Evolutionary conservation across 345 rosid genomes (phyloP).

Genomic region (Brassica napus): Da-Ae NC_063440.1:1775501-1776000

Average conservation of each 20-base stretch:
- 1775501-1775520: neutral
- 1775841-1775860: slow-evolving; percentile 75
- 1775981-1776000: slow-evolving; percentile 72
- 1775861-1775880: slow-evolving; percentile 86
- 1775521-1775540: neutral
- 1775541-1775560: slow-evolving; percentile 3
- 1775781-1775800: slow-evolving; percentile 64
- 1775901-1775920: slow-evolving; percentile 79
- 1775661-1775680: neutral
- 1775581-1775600: neutral
- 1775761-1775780: slow-evolving; percentile 89
- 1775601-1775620: neutral
- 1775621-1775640: neutral
- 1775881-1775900: slow-evolving; percentile 83
- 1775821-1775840: slow-evolving; percentile 89
- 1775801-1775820: slow-evolving; percentile 73
- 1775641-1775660: neutral
- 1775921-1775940: slow-evolving; percentile 62
- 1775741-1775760: slow-evolving; percentile 74
- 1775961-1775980: slow-evolving; percentile 77
- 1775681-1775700: neutral
- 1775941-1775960: slow-evolving; percentile 82
- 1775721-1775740: slow-evolving; percentile 73
- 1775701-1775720: neutral
- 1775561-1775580: slow-evolving; percentile 9